These are phyloP conservation scores for Melampsora americana DNA, from an alignment of 1,284 basidiomycete species.

Conservation along the genomic window DNA sequence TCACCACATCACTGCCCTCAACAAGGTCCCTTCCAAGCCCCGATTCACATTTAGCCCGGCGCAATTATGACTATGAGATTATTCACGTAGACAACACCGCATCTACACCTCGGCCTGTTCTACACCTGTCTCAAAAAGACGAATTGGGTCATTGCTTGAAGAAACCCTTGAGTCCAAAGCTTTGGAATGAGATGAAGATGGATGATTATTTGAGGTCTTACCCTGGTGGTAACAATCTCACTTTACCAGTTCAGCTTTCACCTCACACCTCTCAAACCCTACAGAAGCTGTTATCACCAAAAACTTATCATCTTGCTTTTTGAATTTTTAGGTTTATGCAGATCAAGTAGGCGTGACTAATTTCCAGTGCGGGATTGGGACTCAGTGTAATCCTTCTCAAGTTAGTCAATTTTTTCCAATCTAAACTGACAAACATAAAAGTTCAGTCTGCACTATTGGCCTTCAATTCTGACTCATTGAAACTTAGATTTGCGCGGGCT, in stretches of 20 bases:
- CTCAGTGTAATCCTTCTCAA: constrained; percentile 29
- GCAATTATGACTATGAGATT: too few relatives aligned
- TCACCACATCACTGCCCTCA: background rate
- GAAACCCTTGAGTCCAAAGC: constrained; percentile 14
- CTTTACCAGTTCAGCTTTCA: constrained; percentile 15
- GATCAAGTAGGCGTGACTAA: constrained; percentile 29
- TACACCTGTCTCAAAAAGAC: constrained; percentile 7
- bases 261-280: background rate
- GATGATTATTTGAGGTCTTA: constrained; percentile 32
- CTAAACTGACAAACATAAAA: background rate
- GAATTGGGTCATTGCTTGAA: constrained; percentile 20
- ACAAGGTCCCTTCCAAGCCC: background rate
- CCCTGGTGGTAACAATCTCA: constrained; percentile 30
- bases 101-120: constrained; percentile 7
- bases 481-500: constrained; percentile 15
- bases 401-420: constrained; percentile 3
- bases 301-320: background rate
- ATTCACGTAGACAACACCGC: background rate
- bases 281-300: background rate
- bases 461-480: constrained; percentile 4
- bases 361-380: constrained; percentile 42
- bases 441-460: background rate
- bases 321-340: constrained; percentile 14
- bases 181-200: constrained; percentile 38
- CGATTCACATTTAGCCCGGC: too few relatives aligned